A percentile compares a stretch with the other conserved stretches of the same genome.
These are phyloP conservation scores for Tanacetum coccineum DNA, from an alignment of 129 eudicot species.

Conservation along the genomic window DNA sequence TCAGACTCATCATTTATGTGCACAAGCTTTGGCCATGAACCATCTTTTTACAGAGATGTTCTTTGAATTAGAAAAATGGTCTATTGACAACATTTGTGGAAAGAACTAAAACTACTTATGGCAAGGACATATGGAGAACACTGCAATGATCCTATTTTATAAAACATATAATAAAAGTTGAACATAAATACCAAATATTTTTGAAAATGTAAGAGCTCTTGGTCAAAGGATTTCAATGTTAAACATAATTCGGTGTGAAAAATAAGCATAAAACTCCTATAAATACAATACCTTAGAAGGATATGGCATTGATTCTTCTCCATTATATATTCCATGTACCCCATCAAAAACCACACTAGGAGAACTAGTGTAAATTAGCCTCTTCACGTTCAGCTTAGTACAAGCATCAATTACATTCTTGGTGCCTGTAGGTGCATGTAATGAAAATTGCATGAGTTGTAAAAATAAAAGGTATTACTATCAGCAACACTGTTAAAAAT, in stretches of 20 bases:
- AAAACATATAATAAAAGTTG: too few species aligned
- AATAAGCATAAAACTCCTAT: neutral
- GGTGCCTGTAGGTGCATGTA: slow-evolving; percentile 52
- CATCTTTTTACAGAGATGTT: too few species aligned
- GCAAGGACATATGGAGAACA: too few species aligned
- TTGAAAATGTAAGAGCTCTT: too few species aligned
- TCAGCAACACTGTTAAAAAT: neutral
- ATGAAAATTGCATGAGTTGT: slow-evolving; percentile 11
- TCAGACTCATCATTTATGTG: too few species aligned
- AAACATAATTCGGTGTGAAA: slow-evolving; percentile 9
- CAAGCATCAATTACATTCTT: slow-evolving; percentile 87
- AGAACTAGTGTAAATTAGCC: slow-evolving; percentile 89
- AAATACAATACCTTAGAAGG: slow-evolving; percentile 64
- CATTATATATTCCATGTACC: slow-evolving; percentile 58
- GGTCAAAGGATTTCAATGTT: too few species aligned
- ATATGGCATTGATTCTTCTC: slow-evolving; percentile 81
- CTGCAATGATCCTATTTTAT: too few species aligned
- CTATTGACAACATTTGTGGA: too few species aligned
- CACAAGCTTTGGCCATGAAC: too few species aligned
- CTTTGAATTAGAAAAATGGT: too few species aligned
- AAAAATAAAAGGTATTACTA: slow-evolving; percentile 8
- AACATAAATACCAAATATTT: too few species aligned
- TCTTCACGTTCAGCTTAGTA: slow-evolving; percentile 64
- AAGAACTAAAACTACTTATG: too few species aligned
- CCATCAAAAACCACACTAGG: slow-evolving; percentile 98